Base-by-base conservation (phyloP, 768 basidiomycete genomes). In the Leccinum ochraceum region DNA sequence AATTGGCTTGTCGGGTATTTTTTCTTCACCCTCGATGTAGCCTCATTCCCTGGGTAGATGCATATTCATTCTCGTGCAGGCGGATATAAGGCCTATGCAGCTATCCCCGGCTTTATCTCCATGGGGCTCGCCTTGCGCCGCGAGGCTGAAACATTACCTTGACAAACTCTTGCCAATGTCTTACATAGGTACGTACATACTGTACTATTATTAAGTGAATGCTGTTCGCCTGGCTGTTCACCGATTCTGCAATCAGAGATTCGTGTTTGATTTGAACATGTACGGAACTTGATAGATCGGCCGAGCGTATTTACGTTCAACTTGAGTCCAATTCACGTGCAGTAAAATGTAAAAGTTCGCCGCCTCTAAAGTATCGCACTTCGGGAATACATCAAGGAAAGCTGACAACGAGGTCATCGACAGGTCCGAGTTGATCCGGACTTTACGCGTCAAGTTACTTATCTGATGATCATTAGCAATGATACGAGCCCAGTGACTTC, bases 41-140 rank as follows among this genome's bases (percentile, higher is more conserved):
- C 67, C 74, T 75, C 72, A 72, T 75, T 75, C 72, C 71, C 70
- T 74, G 71, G 67, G 71, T 10, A 74, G 60, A 75, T 53, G 14
- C 54, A 61, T 2, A 10, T 59, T 46, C 67, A 60, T 28, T 56
- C 62, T 66, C 59, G 62, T 61, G 37, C 37, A 26, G 13, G 51
- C 22, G 17, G 20, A 53, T 28, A 22, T 50, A 30, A 44, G n/a
- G 22, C n/a, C 42, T 54, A 49, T 44, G 28, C 42, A 34, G 44
- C 30, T 54, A 49, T 58, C 51, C 54, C 39, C 24, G 34, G 46
- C 24, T 57, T 60, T 30, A 42, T 30, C 9, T 44, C n/a, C 16
- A 58, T 8, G 22, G 49, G 53, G 22, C n/a, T 34, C 46, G 11
- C 34, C 36, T 3, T 55, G 17, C 48, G 17, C 32, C 36, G 44